These are phyloP conservation scores for Myxozyma melibiosi DNA, from an alignment of 805 yeast species.

Conservation along the genomic window DNA sequence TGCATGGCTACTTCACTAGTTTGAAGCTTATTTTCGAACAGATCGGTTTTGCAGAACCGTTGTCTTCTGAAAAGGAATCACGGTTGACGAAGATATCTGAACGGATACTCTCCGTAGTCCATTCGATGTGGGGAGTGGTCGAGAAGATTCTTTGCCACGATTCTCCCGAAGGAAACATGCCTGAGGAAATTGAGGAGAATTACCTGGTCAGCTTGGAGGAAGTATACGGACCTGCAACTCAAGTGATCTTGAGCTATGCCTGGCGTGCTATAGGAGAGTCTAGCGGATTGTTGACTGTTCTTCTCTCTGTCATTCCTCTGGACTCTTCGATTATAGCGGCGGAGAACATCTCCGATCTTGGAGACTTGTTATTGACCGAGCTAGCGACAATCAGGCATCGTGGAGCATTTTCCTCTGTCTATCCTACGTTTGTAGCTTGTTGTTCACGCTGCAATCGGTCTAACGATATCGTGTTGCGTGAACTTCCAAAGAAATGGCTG, in stretches of 20 bases:
- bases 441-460: slow-evolving; percentile 57
- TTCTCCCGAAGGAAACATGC: slow-evolving; percentile 69
- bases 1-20: slow-evolving; percentile 73
- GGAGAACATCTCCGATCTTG: slow-evolving; percentile 44
- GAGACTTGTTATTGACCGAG: slow-evolving; percentile 64
- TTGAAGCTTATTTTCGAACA: slow-evolving; percentile 51
- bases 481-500: slow-evolving; percentile 61
- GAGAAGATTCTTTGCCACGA: slow-evolving; percentile 61
- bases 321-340: not conserved
- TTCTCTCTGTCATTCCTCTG: slow-evolving; percentile 45
- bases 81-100: slow-evolving; percentile 5
- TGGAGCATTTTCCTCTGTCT: slow-evolving; percentile 88
- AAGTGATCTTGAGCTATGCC: slow-evolving; percentile 60
- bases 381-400: slow-evolving; percentile 77
- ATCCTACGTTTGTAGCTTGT: slow-evolving; percentile 73
- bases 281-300: slow-evolving; percentile 52
- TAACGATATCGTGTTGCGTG: slow-evolving; percentile 39
- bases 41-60: slow-evolving; percentile 24
- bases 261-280: slow-evolving; percentile 87
- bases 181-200: slow-evolving; percentile 43
- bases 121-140: slow-evolving; percentile 50
- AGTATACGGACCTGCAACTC: slow-evolving; percentile 45
- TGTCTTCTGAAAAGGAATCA: not conserved
- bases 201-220: slow-evolving; percentile 36
- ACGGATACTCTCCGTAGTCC: slow-evolving; percentile 30